A percentile compares a stretch with the other conserved stretches of the same genome.
These are phyloP conservation scores for Adiantum capillusveneris DNA, from an alignment of 75 land plant species.

Conservation along the genomic window DNA sequence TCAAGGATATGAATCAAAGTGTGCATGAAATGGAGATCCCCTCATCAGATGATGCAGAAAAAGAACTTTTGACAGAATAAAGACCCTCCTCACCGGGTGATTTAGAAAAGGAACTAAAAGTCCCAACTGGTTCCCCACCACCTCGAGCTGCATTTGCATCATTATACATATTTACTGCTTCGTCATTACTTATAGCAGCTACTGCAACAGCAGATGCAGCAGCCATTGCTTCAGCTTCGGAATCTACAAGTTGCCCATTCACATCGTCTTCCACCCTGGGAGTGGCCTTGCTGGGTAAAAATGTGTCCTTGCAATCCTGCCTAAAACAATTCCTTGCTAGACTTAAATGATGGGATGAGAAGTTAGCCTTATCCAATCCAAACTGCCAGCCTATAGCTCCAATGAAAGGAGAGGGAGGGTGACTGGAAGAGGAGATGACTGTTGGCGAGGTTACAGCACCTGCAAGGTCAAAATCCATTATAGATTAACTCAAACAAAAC, in stretches of 20 bases:
- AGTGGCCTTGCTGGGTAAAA: constrained; percentile 34
- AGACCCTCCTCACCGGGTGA: neutral
- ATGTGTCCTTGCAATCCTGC: constrained; percentile 24
- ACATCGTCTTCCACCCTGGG: constrained; percentile 24
- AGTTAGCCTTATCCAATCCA: constrained; percentile 14
- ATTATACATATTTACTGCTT: constrained; percentile 38
- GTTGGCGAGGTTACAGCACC: constrained; percentile 95
- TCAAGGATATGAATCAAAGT: constrained; percentile 4
- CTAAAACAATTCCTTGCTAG: constrained; percentile 28
- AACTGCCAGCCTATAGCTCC: constrained; percentile 45
- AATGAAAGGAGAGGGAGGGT: constrained; percentile 29
- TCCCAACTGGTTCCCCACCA: constrained; percentile 13
- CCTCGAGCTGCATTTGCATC: constrained; percentile 31
- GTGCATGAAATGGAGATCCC: constrained; percentile 1
- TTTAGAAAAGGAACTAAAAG: constrained; percentile 9
- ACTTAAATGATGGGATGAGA: neutral
- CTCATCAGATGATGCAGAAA: neutral
- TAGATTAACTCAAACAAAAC: neutral
- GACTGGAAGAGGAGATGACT: constrained; percentile 45
- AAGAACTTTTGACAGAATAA: neutral
- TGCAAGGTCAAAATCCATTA: constrained; percentile 18
- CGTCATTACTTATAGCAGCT: constrained; percentile 89
- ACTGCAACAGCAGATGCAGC: constrained; percentile 98
- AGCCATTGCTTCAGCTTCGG: constrained; percentile 86
- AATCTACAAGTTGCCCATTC: constrained; percentile 41